Percentiles rank a stretch among this genome's conserved stretches.
Evolutionary conservation across 2,329 filamentous ascomycete genomes (phyloP).

Genomic region (Penicillium sp.): DNA sequence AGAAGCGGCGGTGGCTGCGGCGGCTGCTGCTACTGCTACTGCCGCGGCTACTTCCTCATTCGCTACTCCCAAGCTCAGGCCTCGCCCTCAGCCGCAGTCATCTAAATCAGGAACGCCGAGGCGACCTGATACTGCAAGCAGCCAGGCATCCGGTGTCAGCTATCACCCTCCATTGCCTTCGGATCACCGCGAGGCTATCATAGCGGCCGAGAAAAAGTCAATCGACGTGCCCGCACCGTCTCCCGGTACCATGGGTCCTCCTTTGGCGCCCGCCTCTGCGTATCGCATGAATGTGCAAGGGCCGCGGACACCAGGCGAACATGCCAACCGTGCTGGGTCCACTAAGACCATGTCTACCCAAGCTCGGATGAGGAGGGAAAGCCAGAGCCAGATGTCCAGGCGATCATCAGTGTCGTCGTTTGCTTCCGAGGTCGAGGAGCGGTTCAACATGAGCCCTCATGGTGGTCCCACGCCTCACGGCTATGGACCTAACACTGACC

Average conservation of each 20-base stretch:
- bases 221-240: slow-evolving; percentile 45
- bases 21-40: slow-evolving; percentile 5
- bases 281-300: slow-evolving; percentile 48
- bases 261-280: slow-evolving; percentile 74
- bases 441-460: slow-evolving; percentile 70
- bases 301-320: slow-evolving; percentile 59
- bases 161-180: slow-evolving; percentile 68
- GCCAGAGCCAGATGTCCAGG: slow-evolving; percentile 50
- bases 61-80: slow-evolving; percentile 35
- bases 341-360: slow-evolving; percentile 55
- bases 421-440: slow-evolving; percentile 83
- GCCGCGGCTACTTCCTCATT: slow-evolving; percentile 27
- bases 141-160: slow-evolving; percentile 51
- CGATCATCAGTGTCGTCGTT: slow-evolving; percentile 93
- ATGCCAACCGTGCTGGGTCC: slow-evolving; percentile 43
- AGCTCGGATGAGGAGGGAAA: slow-evolving; percentile 45
- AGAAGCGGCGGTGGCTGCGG: slow-evolving; percentile 18
- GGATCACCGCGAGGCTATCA: slow-evolving; percentile 80
- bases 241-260: slow-evolving; percentile 69
- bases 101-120: slow-evolving; percentile 32
- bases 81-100: slow-evolving; percentile 31
- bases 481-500: slow-evolving; percentile 72
- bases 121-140: slow-evolving; percentile 70
- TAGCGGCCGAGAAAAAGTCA: slow-evolving; percentile 64
- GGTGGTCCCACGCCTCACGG: slow-evolving; percentile 51